Base-by-base conservation (phyloP, 2,329 filamentous ascomycete species). In the Talaromyces verruculosus region DNA sequence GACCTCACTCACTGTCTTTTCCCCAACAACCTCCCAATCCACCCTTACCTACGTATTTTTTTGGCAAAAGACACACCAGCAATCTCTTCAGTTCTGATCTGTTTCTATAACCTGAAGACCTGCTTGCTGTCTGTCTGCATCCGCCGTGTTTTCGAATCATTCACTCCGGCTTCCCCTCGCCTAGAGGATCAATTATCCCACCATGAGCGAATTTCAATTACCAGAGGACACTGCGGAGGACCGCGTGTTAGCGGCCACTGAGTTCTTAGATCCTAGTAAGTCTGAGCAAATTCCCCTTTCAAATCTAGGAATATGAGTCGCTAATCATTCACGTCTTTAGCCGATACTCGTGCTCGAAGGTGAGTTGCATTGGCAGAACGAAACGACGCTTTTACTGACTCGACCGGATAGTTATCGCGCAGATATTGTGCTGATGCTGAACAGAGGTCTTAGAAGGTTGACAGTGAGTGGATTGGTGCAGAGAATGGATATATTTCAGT, bases 241-340 rank as follows among this genome's bases (percentile, higher is more conserved):
- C 81, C 91, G 93, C 73, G 88, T 97, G 77, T 90, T 92, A 73
- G 88, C 90, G 69, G 93, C 92, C n/a, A 87, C 90, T 73, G 93
- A 97, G 78, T 97, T 98, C 75, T 87, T 98, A 51, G 94, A 97
- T 83, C 94, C 94, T 68, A 89, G 93, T 97, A 86, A 74, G 89
- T 79, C n/a, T 33, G 19, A 59, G 13, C 25, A 2, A 53, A 30
- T 1, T 22, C 30, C 2, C 13, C n/a, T 15, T 0, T 11, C n/a
- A 5, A 2, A 37, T 15, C 3, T 15, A 1, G 4, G 10, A 19
- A 39, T 15, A 37, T 15, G 5, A 37, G 53, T 39, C 11, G 49
- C 59, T 69, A 55, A 65, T 72, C 19, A 67, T 69, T 67, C 17
- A 19, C 30, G 67, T 67, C 62, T 43, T 61, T 67, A 88, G 86